Percentiles rank a stretch among this genome's conserved stretches.
phyloP scores from a whole-genome alignment of 805 yeast genomes.

The Wickerhamomyces sydowiorum region DNA sequence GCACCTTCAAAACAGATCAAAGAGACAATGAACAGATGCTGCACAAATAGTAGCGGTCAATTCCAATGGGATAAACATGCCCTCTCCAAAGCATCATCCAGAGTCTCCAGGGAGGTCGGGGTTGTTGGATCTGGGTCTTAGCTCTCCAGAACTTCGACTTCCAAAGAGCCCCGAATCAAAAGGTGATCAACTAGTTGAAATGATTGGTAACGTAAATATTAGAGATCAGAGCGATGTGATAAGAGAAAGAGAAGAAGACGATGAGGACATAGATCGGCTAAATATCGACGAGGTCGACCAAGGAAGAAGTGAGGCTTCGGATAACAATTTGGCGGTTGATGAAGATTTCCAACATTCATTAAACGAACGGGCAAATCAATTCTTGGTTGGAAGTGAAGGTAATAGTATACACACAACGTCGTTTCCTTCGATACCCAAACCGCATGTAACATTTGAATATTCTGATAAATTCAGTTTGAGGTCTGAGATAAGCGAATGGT shows the following conservation, averaged over 20 bases:
- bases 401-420: slow-evolving; percentile 9
- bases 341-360: slow-evolving; percentile 27
- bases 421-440: slow-evolving; percentile 28
- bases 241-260: slow-evolving; percentile 18
- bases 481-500: slow-evolving; percentile 45
- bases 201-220: neutral
- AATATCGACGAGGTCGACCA: slow-evolving; percentile 43
- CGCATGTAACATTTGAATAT: slow-evolving; percentile 39
- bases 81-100: neutral
- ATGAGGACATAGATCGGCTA: slow-evolving; percentile 20
- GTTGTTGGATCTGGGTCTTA: neutral
- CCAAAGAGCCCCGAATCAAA: neutral
- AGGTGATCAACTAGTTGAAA: neutral
- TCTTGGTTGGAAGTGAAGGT: slow-evolving; percentile 10
- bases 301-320: slow-evolving; percentile 29
- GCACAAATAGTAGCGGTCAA: too few species aligned
- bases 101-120: neutral
- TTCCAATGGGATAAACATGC: too few species aligned
- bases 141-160: neutral
- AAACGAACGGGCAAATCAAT: slow-evolving; percentile 30
- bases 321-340: slow-evolving; percentile 24
- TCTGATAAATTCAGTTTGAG: slow-evolving; percentile 29
- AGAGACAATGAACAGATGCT: too few species aligned
- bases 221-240: neutral
- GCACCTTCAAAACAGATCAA: too few species aligned